A percentile compares a stretch with the other conserved stretches of the same genome.
Evolutionary conservation across 257 asterid genomes (phyloP).

Genomic region (Eustoma russellianum): DNA sequence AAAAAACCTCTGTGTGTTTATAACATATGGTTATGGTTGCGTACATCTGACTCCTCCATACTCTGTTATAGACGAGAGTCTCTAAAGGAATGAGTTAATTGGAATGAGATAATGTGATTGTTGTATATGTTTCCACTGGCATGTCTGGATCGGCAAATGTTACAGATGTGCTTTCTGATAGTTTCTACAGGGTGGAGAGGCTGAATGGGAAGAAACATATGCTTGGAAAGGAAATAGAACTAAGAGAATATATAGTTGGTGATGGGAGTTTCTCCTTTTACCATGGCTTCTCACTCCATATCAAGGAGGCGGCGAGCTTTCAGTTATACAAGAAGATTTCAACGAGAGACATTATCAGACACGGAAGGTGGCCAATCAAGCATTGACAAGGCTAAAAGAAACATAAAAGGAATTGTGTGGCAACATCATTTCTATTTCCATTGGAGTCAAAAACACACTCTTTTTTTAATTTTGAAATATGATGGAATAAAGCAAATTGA

Average conservation of each 20-base stretch:
- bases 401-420: conserved; percentile 10
- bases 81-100: too few species aligned
- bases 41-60: too few species aligned
- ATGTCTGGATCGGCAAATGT: conserved; percentile 16
- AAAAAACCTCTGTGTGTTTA: too few species aligned
- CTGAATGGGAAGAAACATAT: conserved; percentile 6
- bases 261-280: conserved; percentile 16
- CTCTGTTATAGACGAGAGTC: too few species aligned
- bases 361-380: conserved; percentile 14
- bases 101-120: too few species aligned
- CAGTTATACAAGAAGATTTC: conserved; percentile 9
- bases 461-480: too few species aligned
- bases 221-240: conserved; percentile 9
- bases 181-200: conserved; percentile 11
- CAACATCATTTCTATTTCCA: too few species aligned
- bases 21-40: too few species aligned
- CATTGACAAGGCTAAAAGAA: conserved; percentile 18
- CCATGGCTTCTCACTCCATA: conserved; percentile 26
- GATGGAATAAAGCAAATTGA: too few species aligned
- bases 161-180: conserved; percentile 7
- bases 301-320: conserved; percentile 1
- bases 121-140: conserved; percentile 13
- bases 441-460: too few species aligned
- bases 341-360: conserved; percentile 13
- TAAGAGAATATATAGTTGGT: conserved; percentile 18